Base-by-base conservation (phyloP, 352 stramenopile species). In the Phytophthora sansomeana region DNA sequence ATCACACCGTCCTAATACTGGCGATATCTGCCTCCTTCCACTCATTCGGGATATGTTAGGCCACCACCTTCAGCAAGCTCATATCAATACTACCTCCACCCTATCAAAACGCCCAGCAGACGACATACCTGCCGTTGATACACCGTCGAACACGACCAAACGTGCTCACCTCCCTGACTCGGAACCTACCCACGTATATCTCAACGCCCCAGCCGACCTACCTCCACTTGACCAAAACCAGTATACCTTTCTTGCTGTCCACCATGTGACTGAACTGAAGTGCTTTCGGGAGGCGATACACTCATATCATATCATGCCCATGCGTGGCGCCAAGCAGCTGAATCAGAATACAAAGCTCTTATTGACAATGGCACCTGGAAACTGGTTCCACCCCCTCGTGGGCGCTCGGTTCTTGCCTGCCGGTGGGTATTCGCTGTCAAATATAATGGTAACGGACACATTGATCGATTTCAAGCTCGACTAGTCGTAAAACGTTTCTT, bases 391-490 rank as follows among this genome's bases (percentile, higher is more conserved):
- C 36, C 36, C 6, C 32, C 30, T 8, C 4, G 30, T 10, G 48
- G 30, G 2, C 52, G 52, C 2, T 14, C 10, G 29, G 52, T 32
- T 10, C 28, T 59, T 6, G 10, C 5, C 7, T 42, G 28, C 36
- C 52, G 26, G 4, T 59, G 39, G 52, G 39, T 59, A 24, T 59
- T 59, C 51, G 52, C 51, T n/a, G 36, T 50, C 29, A 50, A 59
- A n/a, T 42, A 59, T 14, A 17, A 51, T 36, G 28, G 36, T 2
- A 33, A 30, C 10, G 52, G 52, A 11, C 4, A 49, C 9, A 59
- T 59, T 21, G 39, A 59, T 28, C 36, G 36, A 1, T 55, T 43
- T 29, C 43, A 43, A 30, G 48, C 48, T 17, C 30, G 16, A 10
- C 9, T 55, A 29, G 48, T 43, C 5, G 28, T 55, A 8, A 44